Evolutionary conservation across 2,329 filamentous ascomycete species (phyloP), one percentile per base, ranked within the genome.

Genomic region (Ascocoryne sarcoides): DNA sequence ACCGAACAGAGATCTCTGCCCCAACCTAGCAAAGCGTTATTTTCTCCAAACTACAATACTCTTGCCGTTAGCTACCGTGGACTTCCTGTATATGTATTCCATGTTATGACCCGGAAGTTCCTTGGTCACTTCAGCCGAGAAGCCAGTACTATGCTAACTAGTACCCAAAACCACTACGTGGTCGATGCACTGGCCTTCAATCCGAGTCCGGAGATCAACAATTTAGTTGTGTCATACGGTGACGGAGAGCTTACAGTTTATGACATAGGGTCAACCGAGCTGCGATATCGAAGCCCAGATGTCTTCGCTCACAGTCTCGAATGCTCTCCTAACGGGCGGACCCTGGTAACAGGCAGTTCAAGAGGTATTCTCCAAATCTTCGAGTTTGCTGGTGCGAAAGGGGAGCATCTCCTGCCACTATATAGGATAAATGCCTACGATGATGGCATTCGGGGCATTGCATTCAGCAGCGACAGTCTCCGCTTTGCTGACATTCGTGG

Each of bases 401-500:
- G 32, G 18, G 47, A 54, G 10, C 44, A 45, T 4, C 37, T 47
- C 4, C 21, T n/a, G n/a, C 49, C 52, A 10, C 28, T 53, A 0
- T 64, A 65, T 42, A 50, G 54, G 10, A 59, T 59, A 19, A 54
- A 54, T 23, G 45, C 52, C 1, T 40, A 48, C 4, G 57, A 60
- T 3, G 47, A 57, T 17, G 32, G 42, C 1, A 58, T 64, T 15
- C 45, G 47, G 28, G 46, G 38, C 1, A 37, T 65, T 8, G 45
- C 48, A 3, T 63, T 64, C 30, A 60, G 48, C 39, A 31, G 38
- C 8, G 59, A 63, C 37, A 52, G 56, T 14, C 40, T 53, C 5
- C 55, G 57, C 5, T 55, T 65, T 39, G 32, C 61, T 30, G 60
- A 64, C 31, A 50, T 63, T 5, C 50, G 53, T 32, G 52, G 50